phyloP scores from a whole-genome alignment of 306 rosid genomes.

The Sphenostylis stenocarpa region DNA sequence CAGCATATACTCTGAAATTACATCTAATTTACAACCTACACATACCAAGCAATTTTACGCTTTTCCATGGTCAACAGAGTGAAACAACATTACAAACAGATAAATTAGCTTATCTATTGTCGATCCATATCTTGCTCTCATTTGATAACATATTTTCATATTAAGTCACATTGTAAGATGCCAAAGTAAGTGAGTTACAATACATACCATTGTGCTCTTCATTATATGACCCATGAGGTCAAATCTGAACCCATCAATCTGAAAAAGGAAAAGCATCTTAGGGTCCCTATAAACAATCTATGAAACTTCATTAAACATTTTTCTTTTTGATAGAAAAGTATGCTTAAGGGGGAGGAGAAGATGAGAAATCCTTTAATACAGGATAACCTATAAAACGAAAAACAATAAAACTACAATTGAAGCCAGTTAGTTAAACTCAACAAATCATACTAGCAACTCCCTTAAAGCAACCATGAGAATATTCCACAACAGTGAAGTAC shows the following conservation, averaged over 20 bases:
- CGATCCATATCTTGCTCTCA: constrained; percentile 6
- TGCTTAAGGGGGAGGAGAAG: background rate
- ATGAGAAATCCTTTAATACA: background rate
- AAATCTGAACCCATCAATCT: constrained; percentile 98
- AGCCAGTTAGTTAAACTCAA: background rate
- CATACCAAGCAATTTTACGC: background rate
- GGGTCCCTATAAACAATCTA: background rate
- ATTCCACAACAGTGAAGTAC: background rate
- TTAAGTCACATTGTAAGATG: constrained; percentile 19
- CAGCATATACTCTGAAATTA: constrained; percentile 3
- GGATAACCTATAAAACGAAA: constrained; percentile 5
- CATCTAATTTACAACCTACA: constrained; percentile 4
- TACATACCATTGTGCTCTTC: constrained; percentile 89
- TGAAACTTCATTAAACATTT: constrained; percentile 1
- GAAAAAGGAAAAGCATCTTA: constrained; percentile 31
- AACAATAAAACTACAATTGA: background rate
- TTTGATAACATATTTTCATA: background rate
- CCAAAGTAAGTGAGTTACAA: constrained; percentile 31
- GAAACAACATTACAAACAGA: constrained; percentile 9
- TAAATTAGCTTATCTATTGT: background rate
- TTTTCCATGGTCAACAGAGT: background rate
- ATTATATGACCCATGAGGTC: constrained; percentile 98
- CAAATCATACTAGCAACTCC: background rate
- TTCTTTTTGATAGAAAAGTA: background rate
- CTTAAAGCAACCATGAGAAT: background rate